These are phyloP conservation scores for Pythium chondricola DNA, from an alignment of 352 stramenopile genomes.

Conservation along the genomic window DNA sequence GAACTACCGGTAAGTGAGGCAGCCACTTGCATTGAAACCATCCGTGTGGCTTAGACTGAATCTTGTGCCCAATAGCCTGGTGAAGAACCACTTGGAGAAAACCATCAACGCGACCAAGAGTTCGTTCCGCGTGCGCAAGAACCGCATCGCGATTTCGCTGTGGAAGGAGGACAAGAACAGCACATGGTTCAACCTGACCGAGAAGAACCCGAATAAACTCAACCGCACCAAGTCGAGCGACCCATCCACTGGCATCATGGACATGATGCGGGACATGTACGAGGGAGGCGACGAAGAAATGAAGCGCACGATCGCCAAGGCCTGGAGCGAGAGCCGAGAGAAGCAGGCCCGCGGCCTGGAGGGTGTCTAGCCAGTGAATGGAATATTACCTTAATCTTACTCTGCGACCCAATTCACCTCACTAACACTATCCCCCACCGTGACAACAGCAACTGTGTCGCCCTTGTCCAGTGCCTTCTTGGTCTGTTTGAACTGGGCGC, in stretches of 20 bases:
- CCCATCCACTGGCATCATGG: constrained; percentile 80
- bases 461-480: constrained; percentile 51
- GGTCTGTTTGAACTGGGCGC: constrained; percentile 61
- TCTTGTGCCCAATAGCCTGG: constrained; percentile 42
- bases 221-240: constrained; percentile 48
- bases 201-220: constrained; percentile 67
- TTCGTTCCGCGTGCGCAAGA: constrained; percentile 80
- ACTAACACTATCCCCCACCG: constrained; percentile 32
- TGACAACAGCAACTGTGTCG: constrained; percentile 50
- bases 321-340: constrained; percentile 77
- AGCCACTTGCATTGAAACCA: too few species aligned
- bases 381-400: constrained; percentile 1
- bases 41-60: too few species aligned
- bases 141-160: constrained; percentile 74
- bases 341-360: constrained; percentile 32
- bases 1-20: constrained; percentile 64
- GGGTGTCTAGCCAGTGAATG: not conserved
- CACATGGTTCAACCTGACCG: constrained; percentile 77
- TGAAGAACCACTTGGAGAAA: constrained; percentile 80
- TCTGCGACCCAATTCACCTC: constrained; percentile 1
- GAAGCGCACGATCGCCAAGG: constrained; percentile 87
- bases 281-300: constrained; percentile 84
- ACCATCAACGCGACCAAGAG: constrained; percentile 71
- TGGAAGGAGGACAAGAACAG: constrained; percentile 73
- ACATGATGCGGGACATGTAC: constrained; percentile 93